These are phyloP conservation scores for Leptomonas seymouri DNA, from an alignment of 208 protist genomes.

Conservation along the genomic window DNA sequence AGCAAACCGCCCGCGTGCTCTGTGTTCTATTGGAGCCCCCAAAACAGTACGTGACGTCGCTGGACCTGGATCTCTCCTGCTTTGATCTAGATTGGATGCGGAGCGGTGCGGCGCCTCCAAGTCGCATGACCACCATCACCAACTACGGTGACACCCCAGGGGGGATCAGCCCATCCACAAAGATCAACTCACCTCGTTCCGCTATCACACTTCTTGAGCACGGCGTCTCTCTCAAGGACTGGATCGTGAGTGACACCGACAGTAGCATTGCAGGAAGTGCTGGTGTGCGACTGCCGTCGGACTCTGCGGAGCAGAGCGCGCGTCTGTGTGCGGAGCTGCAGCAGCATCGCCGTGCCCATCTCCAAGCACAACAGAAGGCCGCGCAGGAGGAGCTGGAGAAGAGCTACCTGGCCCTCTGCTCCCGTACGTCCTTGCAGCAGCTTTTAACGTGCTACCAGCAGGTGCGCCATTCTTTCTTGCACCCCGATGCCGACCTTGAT, in stretches of 20 bases:
- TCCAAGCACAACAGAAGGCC: conserved; percentile 24
- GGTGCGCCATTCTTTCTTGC: conserved; percentile 12
- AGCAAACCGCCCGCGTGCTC: conserved; percentile 60
- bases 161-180: conserved; percentile 1
- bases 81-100: conserved; percentile 79
- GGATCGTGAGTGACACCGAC: conserved; percentile 8
- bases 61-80: conserved; percentile 55
- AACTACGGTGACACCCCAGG: conserved; percentile 10
- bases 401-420: conserved; percentile 65
- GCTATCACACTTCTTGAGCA: conserved; percentile 73
- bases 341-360: conserved; percentile 43
- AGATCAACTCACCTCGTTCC: conserved; percentile 85
- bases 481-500: conserved; percentile 1
- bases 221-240: conserved; percentile 61
- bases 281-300: too few relatives aligned
- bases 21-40: conserved; percentile 70
- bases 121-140: conserved; percentile 23
- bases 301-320: background rate
- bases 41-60: conserved; percentile 57
- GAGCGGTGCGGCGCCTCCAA: conserved; percentile 37
- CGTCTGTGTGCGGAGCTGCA: conserved; percentile 40
- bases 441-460: conserved; percentile 42
- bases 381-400: conserved; percentile 41
- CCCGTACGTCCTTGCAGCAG: conserved; percentile 41
- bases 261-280: background rate